Evolutionary conservation across 768 basidiomycete genomes (phyloP), one percentile per base, ranked within the genome.

Genomic region (Leccinum imitatum): DNA sequence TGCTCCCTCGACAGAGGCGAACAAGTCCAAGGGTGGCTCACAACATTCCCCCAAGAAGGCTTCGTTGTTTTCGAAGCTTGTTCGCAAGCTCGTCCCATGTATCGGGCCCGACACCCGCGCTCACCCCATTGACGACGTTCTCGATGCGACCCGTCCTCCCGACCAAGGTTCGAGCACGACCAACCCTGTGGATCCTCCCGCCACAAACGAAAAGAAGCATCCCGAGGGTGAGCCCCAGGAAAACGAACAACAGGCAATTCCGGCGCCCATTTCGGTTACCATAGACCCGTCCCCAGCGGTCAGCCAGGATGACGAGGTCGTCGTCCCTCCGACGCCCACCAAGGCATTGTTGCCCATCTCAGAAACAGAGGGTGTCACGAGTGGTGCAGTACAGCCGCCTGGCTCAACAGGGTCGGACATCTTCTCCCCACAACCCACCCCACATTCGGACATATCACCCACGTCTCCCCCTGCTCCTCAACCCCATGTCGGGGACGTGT

Each of bases 301-400:
- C 23, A 37, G 58, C 23, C 67, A 67, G 37, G 80, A 79, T 57
- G 69, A 63, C 15, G 76, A 80, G 11, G 69, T 81, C 56, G 44
- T 81, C 53, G 65, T 81, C 4, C 80, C 83, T 17, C 80, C 84
- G 31, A 80, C 82, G 2, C 82, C 84, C 13, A 79, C 79, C 15
- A 77, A 70, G 15, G 50, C 55, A 15, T 71, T 80, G 61, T 66
- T 83, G 6, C 84, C 91, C 7, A 77, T 79, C 25, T 83, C 86
- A 9, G 93, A 95, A 75, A 93, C 93, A 7, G 93, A 87, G 61
- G 93, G 91, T 14, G 79, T 97, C 64, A 91, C 90, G 10, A 93
- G 92, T n/a, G 90, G 93, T 33, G 91, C 92, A 48, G 95, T 96
- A 23, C 91, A 95, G 68, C 83, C 93, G 3, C 94, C 95, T 14